Evolutionary conservation across 495 filamentous ascomycete genomes (phyloP), one percentile per base, ranked within the genome.

Genomic region (Tuber aestivum): DNA sequence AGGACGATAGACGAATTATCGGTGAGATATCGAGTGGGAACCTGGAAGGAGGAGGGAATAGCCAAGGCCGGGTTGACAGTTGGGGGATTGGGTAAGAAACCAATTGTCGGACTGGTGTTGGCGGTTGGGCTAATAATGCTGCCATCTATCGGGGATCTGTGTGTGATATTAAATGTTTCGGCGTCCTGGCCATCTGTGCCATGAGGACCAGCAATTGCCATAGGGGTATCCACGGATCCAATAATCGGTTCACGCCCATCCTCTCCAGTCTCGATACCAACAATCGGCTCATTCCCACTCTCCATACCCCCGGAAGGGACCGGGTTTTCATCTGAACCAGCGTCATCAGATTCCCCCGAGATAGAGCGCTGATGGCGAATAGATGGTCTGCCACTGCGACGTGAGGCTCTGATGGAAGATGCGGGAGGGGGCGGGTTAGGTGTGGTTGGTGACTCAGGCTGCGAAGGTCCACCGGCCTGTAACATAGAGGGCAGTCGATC

Each of bases 131-230:
- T 94, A 77, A 93, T 91, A 65, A 96, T 91, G 85, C 94, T 97
- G 32, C 93, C 93, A 84, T 97, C 95, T 40, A 96, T 89, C 7
- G 90, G 87, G 44, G 91, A 92, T 61, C 93, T 90, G 83, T 97
- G 95, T n/a, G 93, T 94, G 80, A 99, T 97, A 83, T 97, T 96
- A 84, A 99, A 97, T 0, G 94, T 94, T 76, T 94, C 93, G 5
- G 90, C 88, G 70, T 97, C 94, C 77, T 92, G 92, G 21, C 90
- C 88, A 82, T 95, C 94, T 1, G 95, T 93, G 1, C 91, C 91
- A 72, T 94, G 92, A 3, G 91, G 90, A 10, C 92, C 91, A 16
- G 90, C 89, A 71, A 97, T 83, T 72, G 90, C 91, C 72, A 97
- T 89, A 21, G 91, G 87, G 3, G 93, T 88, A 56, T 90, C 89